These are phyloP conservation scores for Chrysopogon serrulatus DNA, from an alignment of 176 grass and related monocot genomes.

Conservation along the genomic window DNA sequence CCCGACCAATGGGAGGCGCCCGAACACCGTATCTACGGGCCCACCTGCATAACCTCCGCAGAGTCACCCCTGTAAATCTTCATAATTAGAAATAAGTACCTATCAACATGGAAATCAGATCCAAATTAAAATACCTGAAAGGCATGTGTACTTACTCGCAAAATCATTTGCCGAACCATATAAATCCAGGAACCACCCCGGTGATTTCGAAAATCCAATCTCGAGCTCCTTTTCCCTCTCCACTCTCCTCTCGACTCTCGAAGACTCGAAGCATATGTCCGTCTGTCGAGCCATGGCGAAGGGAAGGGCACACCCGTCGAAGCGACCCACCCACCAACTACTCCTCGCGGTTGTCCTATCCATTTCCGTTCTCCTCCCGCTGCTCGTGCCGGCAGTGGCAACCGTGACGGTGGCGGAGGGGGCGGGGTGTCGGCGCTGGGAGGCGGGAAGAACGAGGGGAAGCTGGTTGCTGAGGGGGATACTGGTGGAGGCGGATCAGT, in stretches of 20 bases:
- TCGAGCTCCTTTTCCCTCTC: background rate
- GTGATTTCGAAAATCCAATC: slow-evolving; percentile 6
- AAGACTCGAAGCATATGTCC: background rate
- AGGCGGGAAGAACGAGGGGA: slow-evolving; percentile 41
- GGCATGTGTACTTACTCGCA: background rate
- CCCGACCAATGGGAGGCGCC: slow-evolving; percentile 29
- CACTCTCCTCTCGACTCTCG: background rate
- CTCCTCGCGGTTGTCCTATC: background rate
- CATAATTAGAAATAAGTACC: background rate
- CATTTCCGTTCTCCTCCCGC: background rate
- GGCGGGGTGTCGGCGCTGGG: slow-evolving; percentile 32
- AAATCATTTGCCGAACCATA: background rate
- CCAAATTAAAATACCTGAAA: rapidly evolving
- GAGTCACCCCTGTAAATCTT: rapidly evolving
- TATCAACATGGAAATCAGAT: background rate
- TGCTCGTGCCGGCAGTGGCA: slow-evolving; percentile 14
- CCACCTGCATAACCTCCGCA: background rate
- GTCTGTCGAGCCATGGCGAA: slow-evolving; percentile 26
- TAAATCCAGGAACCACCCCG: slow-evolving; percentile 19
- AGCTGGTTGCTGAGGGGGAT: slow-evolving; percentile 26
- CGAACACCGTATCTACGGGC: slow-evolving; percentile 18
- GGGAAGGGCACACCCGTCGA: slow-evolving; percentile 3
- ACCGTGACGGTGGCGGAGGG: slow-evolving; percentile 7
- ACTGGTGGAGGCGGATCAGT: background rate
- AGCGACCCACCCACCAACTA: background rate